Conservation (phyloP, 177 flowering plant species). For the Vitis hybrid region DNA sequence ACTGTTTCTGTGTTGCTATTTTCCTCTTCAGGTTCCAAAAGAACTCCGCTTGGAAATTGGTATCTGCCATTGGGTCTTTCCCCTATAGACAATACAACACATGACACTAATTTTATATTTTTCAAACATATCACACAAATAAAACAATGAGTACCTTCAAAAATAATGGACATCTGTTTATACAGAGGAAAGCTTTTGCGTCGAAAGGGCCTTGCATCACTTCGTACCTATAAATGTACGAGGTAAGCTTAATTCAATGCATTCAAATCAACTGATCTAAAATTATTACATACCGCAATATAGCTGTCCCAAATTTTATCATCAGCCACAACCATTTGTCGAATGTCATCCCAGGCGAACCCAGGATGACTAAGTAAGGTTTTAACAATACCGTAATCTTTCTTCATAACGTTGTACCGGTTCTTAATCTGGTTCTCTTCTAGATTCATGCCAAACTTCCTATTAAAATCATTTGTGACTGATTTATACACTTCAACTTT, state of each 20-base stretch:
- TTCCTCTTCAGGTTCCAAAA: conserved; percentile 13
- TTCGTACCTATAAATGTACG: conserved; percentile 8
- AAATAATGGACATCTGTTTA: conserved; percentile 22
- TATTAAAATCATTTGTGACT: conserved; percentile 17
- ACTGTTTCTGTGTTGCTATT: conserved; percentile 22
- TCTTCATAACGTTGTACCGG: conserved; percentile 25
- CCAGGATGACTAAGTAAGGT: conserved; percentile 16
- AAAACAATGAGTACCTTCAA: conserved; percentile 17
- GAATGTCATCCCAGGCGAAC: conserved; percentile 24
- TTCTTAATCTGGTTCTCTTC: conserved; percentile 23
- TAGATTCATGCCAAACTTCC: conserved; percentile 21
- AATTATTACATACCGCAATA: conserved; percentile 12
- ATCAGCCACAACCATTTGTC: conserved; percentile 25
- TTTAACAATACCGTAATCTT: conserved; percentile 23
- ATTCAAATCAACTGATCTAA: neutral
- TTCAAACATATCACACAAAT: neutral
- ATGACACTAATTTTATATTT: neutral
- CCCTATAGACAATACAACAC: conserved; percentile 5
- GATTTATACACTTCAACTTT: conserved; percentile 21
- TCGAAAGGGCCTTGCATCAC: conserved; percentile 24
- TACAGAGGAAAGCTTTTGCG: conserved; percentile 21
- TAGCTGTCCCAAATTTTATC: conserved; percentile 25
- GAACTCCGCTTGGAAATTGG: conserved; percentile 13
- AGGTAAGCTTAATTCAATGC: neutral
- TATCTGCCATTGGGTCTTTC: conserved; percentile 15